Evolutionary conservation across 108 stramenopile genomes (phyloP).

Genomic region (Skeletonema tropicum): DNA sequence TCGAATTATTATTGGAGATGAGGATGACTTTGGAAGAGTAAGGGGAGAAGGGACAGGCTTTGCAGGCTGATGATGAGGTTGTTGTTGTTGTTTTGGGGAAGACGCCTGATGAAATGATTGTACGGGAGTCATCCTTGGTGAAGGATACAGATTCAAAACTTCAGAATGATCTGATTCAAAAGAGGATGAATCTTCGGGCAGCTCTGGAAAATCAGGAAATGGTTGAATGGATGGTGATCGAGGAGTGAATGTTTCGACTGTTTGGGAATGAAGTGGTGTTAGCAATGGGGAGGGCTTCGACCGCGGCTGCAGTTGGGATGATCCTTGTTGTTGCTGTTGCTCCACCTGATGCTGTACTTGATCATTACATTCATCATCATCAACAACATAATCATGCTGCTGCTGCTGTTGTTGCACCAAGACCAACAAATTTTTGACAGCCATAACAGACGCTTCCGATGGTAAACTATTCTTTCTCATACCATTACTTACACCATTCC

Average conservation of each 20-base stretch:
- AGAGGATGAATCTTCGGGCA: background rate
- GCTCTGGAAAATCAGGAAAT: slow-evolving; percentile 5
- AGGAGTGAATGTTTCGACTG: background rate
- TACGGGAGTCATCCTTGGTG: background rate
- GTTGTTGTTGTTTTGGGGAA: background rate
- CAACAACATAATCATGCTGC: background rate
- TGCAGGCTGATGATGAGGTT: background rate
- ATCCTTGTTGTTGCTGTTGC: background rate
- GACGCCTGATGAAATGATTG: background rate
- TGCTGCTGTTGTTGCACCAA: slow-evolving; percentile 20
- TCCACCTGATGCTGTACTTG: background rate
- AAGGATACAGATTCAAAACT: background rate
- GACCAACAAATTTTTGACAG: slow-evolving; percentile 21
- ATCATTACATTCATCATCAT: background rate
- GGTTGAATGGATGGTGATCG: slow-evolving; percentile 1
- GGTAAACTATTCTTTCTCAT: slow-evolving; percentile 26
- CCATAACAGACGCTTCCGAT: slow-evolving; percentile 24
- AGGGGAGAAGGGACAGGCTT: background rate
- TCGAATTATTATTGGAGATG: background rate
- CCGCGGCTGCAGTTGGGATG: background rate
- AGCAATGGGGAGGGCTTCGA: background rate
- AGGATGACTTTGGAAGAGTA: background rate
- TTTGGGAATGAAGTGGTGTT: background rate
- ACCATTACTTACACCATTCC: background rate
- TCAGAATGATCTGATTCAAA: background rate